A percentile compares a stretch with the other conserved stretches of the same genome.
Conservation (phyloP, 768 basidiomycete genomes). For the Steccherinum ochraceum region DNA sequence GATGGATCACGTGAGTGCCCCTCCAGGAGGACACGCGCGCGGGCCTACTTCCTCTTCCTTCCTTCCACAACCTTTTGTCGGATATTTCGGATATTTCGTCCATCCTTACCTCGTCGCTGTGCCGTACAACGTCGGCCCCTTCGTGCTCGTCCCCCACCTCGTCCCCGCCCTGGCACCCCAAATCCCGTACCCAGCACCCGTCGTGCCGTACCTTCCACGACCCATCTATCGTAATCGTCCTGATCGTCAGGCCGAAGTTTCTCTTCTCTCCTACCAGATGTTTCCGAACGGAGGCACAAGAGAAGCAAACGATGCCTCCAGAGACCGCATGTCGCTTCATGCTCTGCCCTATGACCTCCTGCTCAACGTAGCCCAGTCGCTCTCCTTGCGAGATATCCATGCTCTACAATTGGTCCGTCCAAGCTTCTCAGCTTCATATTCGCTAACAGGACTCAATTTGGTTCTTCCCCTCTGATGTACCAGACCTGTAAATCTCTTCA, state of each 20-base stretch:
- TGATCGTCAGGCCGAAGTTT: too few relatives aligned
- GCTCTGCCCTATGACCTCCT: constrained; percentile 65
- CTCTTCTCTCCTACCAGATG: too few relatives aligned
- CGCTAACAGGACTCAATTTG: not conserved
- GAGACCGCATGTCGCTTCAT: constrained; percentile 19
- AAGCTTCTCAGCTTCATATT: not conserved
- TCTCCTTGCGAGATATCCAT: constrained; percentile 56
- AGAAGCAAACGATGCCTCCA: too few relatives aligned
- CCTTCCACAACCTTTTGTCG: too few relatives aligned
- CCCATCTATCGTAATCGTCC: not conserved
- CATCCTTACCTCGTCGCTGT: too few relatives aligned
- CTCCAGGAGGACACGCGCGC: not conserved
- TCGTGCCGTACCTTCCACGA: not conserved
- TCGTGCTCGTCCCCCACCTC: too few relatives aligned
- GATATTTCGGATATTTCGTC: too few relatives aligned
- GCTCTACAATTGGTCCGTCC: constrained; percentile 53
- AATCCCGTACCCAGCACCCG: too few relatives aligned
- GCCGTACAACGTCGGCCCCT: too few relatives aligned
- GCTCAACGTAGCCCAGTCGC: constrained; percentile 58
- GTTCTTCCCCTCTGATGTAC: not conserved
- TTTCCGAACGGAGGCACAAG: too few relatives aligned
- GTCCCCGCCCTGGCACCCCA: too few relatives aligned
- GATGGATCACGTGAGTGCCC: not conserved
- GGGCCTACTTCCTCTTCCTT: too few relatives aligned
- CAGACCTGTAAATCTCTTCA: constrained; percentile 61